Conservation (phyloP, 306 rosid species). For the Ochetophila trinervis region DNA sequence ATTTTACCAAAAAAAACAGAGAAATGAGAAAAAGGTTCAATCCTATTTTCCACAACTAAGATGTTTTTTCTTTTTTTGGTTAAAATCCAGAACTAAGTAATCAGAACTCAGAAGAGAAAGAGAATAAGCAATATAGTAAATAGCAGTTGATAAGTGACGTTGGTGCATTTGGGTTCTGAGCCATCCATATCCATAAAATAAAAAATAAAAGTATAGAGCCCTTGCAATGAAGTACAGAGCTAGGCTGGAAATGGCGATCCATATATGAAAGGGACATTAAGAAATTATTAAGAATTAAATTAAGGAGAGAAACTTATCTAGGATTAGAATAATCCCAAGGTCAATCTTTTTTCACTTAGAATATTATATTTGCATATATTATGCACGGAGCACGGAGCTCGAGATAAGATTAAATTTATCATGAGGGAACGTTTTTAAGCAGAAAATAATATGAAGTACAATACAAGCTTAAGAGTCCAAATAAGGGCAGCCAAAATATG, state of each 20-base stretch:
- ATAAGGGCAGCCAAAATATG: not conserved
- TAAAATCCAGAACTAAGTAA: too few relatives aligned
- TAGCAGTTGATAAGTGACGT: too few relatives aligned
- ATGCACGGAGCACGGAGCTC: not conserved
- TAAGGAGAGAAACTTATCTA: not conserved
- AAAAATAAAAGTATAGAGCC: too few relatives aligned
- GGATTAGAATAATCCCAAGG: not conserved
- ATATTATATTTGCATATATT: not conserved
- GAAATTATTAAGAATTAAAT: not conserved
- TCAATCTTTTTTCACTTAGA: not conserved
- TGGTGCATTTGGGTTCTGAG: too few relatives aligned
- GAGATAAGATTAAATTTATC: not conserved
- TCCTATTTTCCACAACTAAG: too few relatives aligned
- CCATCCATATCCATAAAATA: too few relatives aligned
- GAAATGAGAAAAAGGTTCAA: too few relatives aligned
- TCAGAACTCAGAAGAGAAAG: too few relatives aligned
- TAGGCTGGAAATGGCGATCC: not conserved
- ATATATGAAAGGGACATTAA: not conserved
- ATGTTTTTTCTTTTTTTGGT: too few relatives aligned
- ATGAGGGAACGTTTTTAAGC: not conserved
- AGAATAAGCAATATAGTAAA: too few relatives aligned
- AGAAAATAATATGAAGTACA: not conserved
- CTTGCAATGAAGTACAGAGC: too few relatives aligned
- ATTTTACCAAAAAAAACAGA: too few relatives aligned
- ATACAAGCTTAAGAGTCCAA: slow-evolving; percentile 10